These are phyloP conservation scores for Prorocentrum cordatum DNA, from an alignment of 169 alveolate species.

Conservation along the genomic window DNA sequence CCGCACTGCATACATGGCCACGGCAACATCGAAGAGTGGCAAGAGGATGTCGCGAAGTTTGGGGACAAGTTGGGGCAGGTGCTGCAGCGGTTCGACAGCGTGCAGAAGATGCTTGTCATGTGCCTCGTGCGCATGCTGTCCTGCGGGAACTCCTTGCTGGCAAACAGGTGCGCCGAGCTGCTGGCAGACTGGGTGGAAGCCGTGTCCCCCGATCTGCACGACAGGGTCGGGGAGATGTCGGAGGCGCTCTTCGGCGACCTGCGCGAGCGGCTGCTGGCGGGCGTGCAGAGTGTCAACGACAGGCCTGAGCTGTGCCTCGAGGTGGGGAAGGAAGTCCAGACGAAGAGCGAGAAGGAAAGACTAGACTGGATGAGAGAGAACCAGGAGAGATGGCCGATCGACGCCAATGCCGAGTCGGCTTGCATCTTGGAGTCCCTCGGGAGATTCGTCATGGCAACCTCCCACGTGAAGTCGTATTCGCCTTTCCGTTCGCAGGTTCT, in stretches of 20 bases:
- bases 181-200: constrained; percentile 66
- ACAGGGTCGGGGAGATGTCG: constrained; percentile 34
- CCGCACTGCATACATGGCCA: not conserved
- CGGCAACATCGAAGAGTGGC: not conserved
- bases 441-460: too few species aligned
- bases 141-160: constrained; percentile 6
- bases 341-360: too few species aligned
- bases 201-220: constrained; percentile 27
- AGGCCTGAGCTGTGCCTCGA: constrained; percentile 34
- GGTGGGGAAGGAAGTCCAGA: too few species aligned
- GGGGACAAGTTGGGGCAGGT: constrained; percentile 58
- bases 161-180: constrained; percentile 7
- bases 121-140: constrained; percentile 48
- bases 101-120: constrained; percentile 35
- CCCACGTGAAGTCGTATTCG: too few species aligned
- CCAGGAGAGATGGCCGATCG: too few species aligned
- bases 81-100: constrained; percentile 50
- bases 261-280: not conserved
- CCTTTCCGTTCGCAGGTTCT: too few species aligned
- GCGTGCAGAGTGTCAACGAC: constrained; percentile 46
- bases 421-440: too few species aligned
- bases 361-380: too few species aligned
- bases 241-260: not conserved
- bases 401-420: too few species aligned
- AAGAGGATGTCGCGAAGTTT: not conserved